These are phyloP conservation scores for Kwoniella sp. DNA, from an alignment of 768 basidiomycete species.

Conservation along the genomic window DNA sequence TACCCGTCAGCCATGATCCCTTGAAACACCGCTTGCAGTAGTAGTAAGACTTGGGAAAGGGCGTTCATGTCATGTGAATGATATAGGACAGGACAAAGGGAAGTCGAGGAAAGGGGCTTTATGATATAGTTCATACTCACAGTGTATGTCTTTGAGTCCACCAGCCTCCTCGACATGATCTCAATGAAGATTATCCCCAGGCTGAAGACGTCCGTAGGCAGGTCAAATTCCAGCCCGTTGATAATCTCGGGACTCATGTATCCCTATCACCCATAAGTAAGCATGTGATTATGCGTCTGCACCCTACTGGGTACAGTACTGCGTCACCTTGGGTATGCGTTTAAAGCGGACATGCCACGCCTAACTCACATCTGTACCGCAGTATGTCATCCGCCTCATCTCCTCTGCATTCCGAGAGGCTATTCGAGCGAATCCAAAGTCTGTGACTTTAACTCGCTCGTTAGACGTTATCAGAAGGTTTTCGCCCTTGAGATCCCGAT, in stretches of 20 bases:
- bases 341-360: not conserved
- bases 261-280: constrained; percentile 60
- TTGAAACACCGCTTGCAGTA: too few relatives aligned
- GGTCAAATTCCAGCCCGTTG: constrained; percentile 84
- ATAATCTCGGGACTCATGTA: constrained; percentile 98
- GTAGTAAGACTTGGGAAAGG: too few relatives aligned
- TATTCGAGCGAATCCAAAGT: constrained; percentile 96
- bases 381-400: constrained; percentile 58
- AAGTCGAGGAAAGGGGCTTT: too few relatives aligned
- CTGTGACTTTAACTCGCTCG: constrained; percentile 94
- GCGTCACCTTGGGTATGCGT: too few relatives aligned
- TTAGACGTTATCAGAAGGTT: constrained; percentile 94
- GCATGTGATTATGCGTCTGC: too few relatives aligned
- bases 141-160: constrained; percentile 67
- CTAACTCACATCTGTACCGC: constrained; percentile 56
- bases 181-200: constrained; percentile 77
- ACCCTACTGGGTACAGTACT: too few relatives aligned
- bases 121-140: too few relatives aligned
- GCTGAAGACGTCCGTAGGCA: constrained; percentile 92
- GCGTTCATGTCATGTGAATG: too few relatives aligned
- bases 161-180: constrained; percentile 79
- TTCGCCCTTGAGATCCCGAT: constrained; percentile 88
- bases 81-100: too few relatives aligned
- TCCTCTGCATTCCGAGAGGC: constrained; percentile 90
- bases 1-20: too few relatives aligned